These are phyloP conservation scores for Blastocystis sp. DNA, from an alignment of 352 stramenopile species.

Conservation along the genomic window DNA sequence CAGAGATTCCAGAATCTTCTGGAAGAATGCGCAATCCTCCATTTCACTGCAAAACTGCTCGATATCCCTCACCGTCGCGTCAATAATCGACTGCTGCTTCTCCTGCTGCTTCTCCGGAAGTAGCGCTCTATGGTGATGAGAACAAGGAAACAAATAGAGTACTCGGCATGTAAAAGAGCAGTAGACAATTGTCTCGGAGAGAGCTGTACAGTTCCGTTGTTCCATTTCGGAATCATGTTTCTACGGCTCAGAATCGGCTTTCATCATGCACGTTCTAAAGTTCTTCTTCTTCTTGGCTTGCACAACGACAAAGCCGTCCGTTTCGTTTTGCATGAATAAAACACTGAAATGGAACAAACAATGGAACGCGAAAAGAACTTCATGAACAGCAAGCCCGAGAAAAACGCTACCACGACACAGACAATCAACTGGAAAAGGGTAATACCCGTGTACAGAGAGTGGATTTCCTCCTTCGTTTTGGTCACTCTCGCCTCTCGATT, in stretches of 20 bases:
- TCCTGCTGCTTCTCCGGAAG: background rate
- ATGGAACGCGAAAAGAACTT: background rate
- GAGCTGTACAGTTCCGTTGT: background rate
- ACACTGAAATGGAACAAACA: slow-evolving; percentile 11
- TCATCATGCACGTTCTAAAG: background rate
- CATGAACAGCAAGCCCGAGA: slow-evolving; percentile 8
- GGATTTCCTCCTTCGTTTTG: background rate
- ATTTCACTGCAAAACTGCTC: slow-evolving; percentile 1
- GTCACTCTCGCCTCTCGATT: background rate
- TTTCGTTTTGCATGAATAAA: slow-evolving; percentile 8
- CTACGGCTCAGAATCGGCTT: background rate
- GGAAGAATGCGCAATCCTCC: background rate
- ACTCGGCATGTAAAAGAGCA: background rate
- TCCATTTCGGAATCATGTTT: slow-evolving; percentile 22
- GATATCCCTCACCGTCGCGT: background rate
- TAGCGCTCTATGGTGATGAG: background rate
- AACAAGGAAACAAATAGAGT: too few species aligned
- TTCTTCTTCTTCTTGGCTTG: slow-evolving; percentile 18
- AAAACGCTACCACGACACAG: slow-evolving; percentile 34
- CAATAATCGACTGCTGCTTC: slow-evolving; percentile 1
- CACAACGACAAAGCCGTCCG: slow-evolving; percentile 62
- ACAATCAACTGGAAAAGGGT: slow-evolving; percentile 30
- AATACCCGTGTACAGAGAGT: slow-evolving; percentile 44
- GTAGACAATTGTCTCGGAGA: background rate
- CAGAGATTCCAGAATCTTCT: slow-evolving; percentile 7